Evolutionary conservation across 2,329 filamentous ascomycete genomes (phyloP), one percentile per base, ranked within the genome.

Genomic region (Coleophoma cylindrospora): DNA sequence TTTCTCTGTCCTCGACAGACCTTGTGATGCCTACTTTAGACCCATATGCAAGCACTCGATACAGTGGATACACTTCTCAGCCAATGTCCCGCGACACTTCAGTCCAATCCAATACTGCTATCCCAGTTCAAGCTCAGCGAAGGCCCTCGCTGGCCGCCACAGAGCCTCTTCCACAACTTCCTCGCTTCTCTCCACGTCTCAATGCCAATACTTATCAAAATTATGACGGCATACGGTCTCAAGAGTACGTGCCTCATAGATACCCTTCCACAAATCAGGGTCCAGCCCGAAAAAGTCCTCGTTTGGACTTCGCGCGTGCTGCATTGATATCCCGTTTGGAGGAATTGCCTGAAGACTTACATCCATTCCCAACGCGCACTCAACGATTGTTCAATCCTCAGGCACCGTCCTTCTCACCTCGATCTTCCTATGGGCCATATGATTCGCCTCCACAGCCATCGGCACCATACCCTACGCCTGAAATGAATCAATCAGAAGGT

Each of bases 71-170:
- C 57, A 68, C 70, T 22, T 75, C 74, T 8, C 70, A 76, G 52
- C 75, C 76, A 5, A 76, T 79, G 72, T 74, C 73, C 2, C 71
- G 75, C 3, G 64, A 76, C 52, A 57, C 68, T 1, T 75, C 74
- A 40, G 64, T 67, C 10, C 68, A 74, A 47, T 71, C 71, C 12
- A 44, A 10, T 12, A 71, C 70, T 0, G 53, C 50, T 48, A 62
- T 60, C 44, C 58, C 57, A 7, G 59, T 59, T 47, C 58, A 56
- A 15, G 59, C 59, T 47, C 58, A 56, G n/a, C 45, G 57, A 7
- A 40, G 57, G 10, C 50, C 54, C 8, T 59, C 55, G 32, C 22
- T 63, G 1, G 61, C 62, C 5, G 58, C 61, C 33, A 64, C 63
- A 2, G 64, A 66, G 48, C 63, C 63, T 0, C 33, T 57, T 1